These are phyloP conservation scores for Magnolia sinica DNA, from an alignment of 164 flowering plant genomes.

Conservation along the genomic window DNA sequence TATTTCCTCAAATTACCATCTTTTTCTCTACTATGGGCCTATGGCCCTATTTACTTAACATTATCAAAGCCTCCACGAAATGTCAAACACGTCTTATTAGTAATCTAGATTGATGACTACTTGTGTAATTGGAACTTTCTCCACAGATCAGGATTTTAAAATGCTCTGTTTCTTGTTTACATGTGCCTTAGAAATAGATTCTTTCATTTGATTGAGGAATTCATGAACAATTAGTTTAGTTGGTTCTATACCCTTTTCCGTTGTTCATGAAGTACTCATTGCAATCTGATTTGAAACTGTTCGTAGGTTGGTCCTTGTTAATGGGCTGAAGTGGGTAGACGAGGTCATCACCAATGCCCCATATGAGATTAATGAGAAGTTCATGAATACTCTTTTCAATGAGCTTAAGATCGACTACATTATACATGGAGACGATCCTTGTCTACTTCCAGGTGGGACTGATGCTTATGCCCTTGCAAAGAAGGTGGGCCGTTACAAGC, in stretches of 20 bases:
- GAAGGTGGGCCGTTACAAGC: slow-evolving; percentile 69
- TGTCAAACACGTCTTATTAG: background rate
- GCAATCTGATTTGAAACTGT: background rate
- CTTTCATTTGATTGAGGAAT: background rate
- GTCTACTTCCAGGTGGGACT: slow-evolving; percentile 61
- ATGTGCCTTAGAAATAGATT: background rate
- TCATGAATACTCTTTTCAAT: slow-evolving; percentile 62
- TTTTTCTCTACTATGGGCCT: background rate
- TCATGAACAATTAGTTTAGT: background rate
- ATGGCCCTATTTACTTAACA: background rate
- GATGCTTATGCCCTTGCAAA: slow-evolving; percentile 66
- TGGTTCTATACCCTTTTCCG: background rate
- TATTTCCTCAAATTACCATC: background rate
- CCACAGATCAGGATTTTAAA: background rate
- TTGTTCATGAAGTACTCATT: background rate
- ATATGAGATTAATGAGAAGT: slow-evolving; percentile 66
- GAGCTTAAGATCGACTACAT: slow-evolving; percentile 70
- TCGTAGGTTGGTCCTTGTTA: slow-evolving; percentile 66
- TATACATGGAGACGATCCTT: slow-evolving; percentile 66
- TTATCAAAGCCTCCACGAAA: background rate
- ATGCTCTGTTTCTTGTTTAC: background rate
- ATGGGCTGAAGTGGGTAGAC: slow-evolving; percentile 87
- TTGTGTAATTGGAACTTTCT: background rate
- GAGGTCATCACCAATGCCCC: slow-evolving; percentile 78
- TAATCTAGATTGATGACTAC: background rate